Conservation (phyloP, 202 grass and related monocot genomes). For the Musa balbisiana region DNA sequence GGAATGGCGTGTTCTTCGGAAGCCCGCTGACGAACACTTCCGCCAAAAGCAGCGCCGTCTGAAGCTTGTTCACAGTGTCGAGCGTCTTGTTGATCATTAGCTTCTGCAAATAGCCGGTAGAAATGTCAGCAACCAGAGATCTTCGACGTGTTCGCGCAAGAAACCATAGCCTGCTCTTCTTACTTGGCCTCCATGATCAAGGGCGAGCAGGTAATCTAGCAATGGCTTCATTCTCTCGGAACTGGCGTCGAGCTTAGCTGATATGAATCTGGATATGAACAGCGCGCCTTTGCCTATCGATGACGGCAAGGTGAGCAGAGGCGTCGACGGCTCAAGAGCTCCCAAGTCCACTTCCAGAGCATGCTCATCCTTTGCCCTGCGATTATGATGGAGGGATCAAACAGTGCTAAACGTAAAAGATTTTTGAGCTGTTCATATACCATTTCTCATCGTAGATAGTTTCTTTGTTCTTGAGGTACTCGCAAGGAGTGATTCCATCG, state of each 20-base stretch:
- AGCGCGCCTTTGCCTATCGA: constrained; percentile 81
- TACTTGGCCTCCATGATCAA: constrained; percentile 72
- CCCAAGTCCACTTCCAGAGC: constrained; percentile 84
- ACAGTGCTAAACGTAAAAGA: too few relatives aligned
- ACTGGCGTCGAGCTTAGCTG: constrained; percentile 47
- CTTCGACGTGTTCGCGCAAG: background rate
- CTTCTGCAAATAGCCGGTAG: constrained; percentile 41
- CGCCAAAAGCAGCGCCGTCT: constrained; percentile 70
- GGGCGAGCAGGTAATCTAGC: constrained; percentile 61
- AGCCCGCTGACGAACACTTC: constrained; percentile 62
- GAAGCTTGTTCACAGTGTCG: constrained; percentile 76
- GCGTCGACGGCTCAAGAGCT: constrained; percentile 59
- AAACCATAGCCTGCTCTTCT: constrained; percentile 8
- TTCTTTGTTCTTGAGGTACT: constrained; percentile 95
- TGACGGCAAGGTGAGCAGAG: constrained; percentile 68
- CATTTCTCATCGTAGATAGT: constrained; percentile 77
- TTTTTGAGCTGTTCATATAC: constrained; percentile 17
- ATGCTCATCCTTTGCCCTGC: constrained; percentile 82
- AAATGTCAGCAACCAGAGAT: background rate
- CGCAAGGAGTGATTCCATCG: constrained; percentile 57
- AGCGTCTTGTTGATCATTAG: constrained; percentile 71
- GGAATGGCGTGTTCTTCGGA: constrained; percentile 66
- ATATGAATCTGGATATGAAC: constrained; percentile 68
- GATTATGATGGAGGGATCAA: background rate
- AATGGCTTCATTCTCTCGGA: constrained; percentile 66